Base-by-base conservation (phyloP, 2,329 filamentous ascomycete species). In the Beauveria sp. region DNA sequence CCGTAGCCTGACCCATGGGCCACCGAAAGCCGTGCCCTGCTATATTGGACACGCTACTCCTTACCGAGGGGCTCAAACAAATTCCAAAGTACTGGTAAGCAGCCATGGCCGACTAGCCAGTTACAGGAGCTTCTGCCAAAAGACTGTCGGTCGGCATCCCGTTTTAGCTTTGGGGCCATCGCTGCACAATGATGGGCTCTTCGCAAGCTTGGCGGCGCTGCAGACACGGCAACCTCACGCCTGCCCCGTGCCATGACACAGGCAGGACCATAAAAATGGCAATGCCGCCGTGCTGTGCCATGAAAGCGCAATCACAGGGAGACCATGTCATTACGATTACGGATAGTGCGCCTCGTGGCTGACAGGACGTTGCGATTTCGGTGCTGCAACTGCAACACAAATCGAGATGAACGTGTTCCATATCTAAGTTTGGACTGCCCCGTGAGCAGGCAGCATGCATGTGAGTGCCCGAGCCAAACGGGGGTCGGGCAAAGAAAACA, bases 391-490 rank as follows among this genome's bases (percentile, higher is more conserved):
- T 54, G 52, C 52, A 59, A 51, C 46, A 50, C 56, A 43, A 59
- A 59, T 59, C 56, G 46, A 59, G 56, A 50, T 59, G 46, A 59
- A 59, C 56, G 22, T 49, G 34, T 51, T 22, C 46, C 43, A 48
- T 56, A 42, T 54, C 53, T 56, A 42, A 18, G 34, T 40, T 22
- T 34, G 42, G 42, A 56, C 7, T 20, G 9, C 31, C 24, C 12
- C 53, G n/a, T 26, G 53, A 45, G 40, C 50, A 40, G 6, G 26
- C 26, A 18, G 20, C 20, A 34, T 48, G 54, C 54, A 58, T 51
- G 56, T 59, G 56, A 59, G 42, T 57, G 54, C 42, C 26, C 28
- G n/a, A 48, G 42, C 53, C 16, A 56, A 48, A 56, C 51, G 34
- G 34, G 20, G 9, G 34, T 12, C 16, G 34, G 14, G n/a, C n/a